Evolutionary conservation across 2,329 filamentous ascomycete genomes (phyloP).

Genomic region (Xylaria sp.): DNA sequence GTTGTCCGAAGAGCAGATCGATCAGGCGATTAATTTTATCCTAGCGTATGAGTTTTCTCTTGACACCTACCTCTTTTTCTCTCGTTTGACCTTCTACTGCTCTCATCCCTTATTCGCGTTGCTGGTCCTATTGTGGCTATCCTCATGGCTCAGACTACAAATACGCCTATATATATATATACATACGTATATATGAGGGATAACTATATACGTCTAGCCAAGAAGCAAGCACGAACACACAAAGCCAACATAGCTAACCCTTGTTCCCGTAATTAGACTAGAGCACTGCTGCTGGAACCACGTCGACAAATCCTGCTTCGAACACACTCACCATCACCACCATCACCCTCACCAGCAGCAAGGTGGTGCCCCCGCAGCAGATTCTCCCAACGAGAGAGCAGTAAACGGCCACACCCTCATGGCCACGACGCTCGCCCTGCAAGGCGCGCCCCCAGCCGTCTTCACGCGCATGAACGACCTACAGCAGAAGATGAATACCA

Average conservation of each 20-base stretch:
- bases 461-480: slow-evolving; percentile 20
- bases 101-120: not conserved
- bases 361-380: slow-evolving; percentile 40
- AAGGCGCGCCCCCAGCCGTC: slow-evolving; percentile 33
- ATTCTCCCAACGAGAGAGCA: slow-evolving; percentile 12
- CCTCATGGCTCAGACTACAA: not conserved
- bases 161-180: not conserved
- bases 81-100: not conserved
- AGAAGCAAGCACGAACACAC: not conserved
- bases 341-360: slow-evolving; percentile 42
- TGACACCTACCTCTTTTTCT: not conserved
- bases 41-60: slow-evolving; percentile 56
- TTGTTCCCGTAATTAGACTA: slow-evolving; percentile 51
- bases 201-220: not conserved
- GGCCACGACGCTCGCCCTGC: slow-evolving; percentile 46
- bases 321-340: slow-evolving; percentile 41
- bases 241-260: slow-evolving; percentile 7
- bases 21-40: slow-evolving; percentile 64
- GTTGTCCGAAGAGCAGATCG: slow-evolving; percentile 55
- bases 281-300: slow-evolving; percentile 66
- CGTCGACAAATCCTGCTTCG: slow-evolving; percentile 56
- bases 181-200: no score
- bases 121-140: not conserved
- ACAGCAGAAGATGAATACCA: slow-evolving; percentile 3
- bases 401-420: slow-evolving; percentile 48